These are phyloP conservation scores for Hibiscus trionum DNA, from an alignment of 345 rosid genomes.

Conservation along the genomic window DNA sequence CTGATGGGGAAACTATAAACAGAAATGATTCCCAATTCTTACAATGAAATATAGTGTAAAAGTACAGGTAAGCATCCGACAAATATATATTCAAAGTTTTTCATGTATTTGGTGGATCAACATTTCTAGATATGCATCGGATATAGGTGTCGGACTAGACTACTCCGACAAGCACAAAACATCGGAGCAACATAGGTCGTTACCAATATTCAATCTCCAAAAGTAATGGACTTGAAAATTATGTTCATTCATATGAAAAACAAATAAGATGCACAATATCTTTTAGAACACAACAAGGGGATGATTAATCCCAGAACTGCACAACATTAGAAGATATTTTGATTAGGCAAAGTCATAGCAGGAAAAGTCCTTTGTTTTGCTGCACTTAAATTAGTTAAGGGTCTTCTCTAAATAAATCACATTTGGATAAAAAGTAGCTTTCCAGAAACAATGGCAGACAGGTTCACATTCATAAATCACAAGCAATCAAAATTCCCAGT, in stretches of 20 bases:
- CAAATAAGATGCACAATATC: not conserved
- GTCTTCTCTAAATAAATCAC: slow-evolving; percentile 19
- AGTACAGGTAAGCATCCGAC: too few relatives aligned
- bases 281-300: not conserved
- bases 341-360: slow-evolving; percentile 39
- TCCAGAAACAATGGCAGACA: slow-evolving; percentile 15
- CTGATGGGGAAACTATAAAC: not conserved
- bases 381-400: slow-evolving; percentile 32
- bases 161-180: not conserved
- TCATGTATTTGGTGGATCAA: too few relatives aligned
- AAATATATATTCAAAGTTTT: too few relatives aligned
- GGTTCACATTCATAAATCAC: slow-evolving; percentile 14
- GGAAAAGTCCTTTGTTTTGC: slow-evolving; percentile 20
- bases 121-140: too few relatives aligned
- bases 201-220: not conserved
- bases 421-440: slow-evolving; percentile 9
- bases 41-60: not conserved
- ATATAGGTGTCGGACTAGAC: too few relatives aligned
- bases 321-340: slow-evolving; percentile 19
- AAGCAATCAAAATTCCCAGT: slow-evolving; percentile 26
- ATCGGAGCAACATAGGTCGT: not conserved
- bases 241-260: not conserved
- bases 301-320: slow-evolving; percentile 24
- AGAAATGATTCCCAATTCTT: not conserved
- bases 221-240: not conserved